A percentile compares a stretch with the other conserved stretches of the same genome.
phyloP scores from a whole-genome alignment of 148 eudicot genomes.

The Cornus florida region DNA sequence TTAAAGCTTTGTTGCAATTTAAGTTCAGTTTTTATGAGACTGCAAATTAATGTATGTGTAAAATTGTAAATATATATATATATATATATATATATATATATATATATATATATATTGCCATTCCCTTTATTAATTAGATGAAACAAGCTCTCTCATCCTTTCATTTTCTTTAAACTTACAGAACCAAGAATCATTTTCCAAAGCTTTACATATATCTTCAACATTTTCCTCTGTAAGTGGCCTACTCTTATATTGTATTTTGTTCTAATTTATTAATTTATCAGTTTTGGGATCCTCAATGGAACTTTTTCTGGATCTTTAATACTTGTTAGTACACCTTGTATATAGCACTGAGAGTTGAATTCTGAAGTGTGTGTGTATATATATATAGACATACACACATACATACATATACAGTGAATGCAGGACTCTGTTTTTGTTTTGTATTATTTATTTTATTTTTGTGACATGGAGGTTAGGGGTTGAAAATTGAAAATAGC shows the following conservation, averaged over 20 bases:
- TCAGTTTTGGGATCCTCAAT: too few relatives aligned
- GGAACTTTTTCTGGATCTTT: background rate
- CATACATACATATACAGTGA: background rate
- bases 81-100: too few relatives aligned
- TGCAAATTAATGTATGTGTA: background rate
- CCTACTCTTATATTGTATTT: too few relatives aligned
- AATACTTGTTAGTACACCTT: background rate
- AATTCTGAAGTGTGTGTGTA: too few relatives aligned
- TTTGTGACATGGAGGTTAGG: too few relatives aligned
- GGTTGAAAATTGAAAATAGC: too few relatives aligned
- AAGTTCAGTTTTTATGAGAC: background rate
- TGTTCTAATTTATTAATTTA: background rate
- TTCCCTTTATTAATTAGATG: background rate
- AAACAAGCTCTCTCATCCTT: background rate
- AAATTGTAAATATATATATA: too few relatives aligned
- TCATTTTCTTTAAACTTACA: background rate
- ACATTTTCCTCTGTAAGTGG: too few relatives aligned
- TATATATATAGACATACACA: too few relatives aligned
- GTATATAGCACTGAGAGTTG: too few relatives aligned
- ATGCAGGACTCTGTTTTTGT: background rate
- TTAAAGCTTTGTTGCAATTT: conserved; percentile 6
- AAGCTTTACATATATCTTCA: background rate
- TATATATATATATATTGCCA: background rate
- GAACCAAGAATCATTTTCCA: background rate
- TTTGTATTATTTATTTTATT: too few relatives aligned